These are phyloP conservation scores for Hansenula lynferdii DNA, from an alignment of 1,139 yeast species.

Conservation along the genomic window DNA sequence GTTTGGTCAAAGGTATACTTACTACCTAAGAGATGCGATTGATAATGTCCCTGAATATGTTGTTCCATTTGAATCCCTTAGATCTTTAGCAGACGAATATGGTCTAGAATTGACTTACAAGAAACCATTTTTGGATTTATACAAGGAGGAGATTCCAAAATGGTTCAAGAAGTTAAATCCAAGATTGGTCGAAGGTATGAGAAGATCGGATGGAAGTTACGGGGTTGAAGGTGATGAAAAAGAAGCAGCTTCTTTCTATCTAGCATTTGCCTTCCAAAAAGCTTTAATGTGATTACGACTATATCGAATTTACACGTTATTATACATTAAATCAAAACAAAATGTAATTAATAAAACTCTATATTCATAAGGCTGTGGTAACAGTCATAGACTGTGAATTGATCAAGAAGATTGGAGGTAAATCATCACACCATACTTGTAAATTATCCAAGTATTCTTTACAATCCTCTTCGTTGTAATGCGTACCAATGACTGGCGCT, in stretches of 20 bases:
- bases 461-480: slow-evolving; percentile 61
- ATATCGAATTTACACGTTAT: too few species aligned
- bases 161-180: slow-evolving; percentile 58
- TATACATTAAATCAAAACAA: too few species aligned
- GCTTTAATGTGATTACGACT: slow-evolving; percentile 17
- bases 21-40: slow-evolving; percentile 86
- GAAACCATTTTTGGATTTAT: slow-evolving; percentile 78
- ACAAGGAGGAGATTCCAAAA: slow-evolving; percentile 70
- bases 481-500: slow-evolving; percentile 80
- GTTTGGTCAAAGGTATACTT: slow-evolving; percentile 79
- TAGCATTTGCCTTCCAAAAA: slow-evolving; percentile 77
- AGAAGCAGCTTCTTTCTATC: slow-evolving; percentile 83
- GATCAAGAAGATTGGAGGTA: slow-evolving; percentile 77
- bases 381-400: slow-evolving; percentile 95
- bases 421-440: slow-evolving; percentile 72
- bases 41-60: slow-evolving; percentile 96
- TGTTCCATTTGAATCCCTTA: slow-evolving; percentile 89
- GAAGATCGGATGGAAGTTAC: slow-evolving; percentile 68
- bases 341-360: too few species aligned
- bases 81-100: slow-evolving; percentile 80
- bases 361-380: slow-evolving; percentile 66
- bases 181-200: slow-evolving; percentile 64
- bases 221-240: slow-evolving; percentile 90
- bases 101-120: slow-evolving; percentile 69
- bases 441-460: slow-evolving; percentile 71